Evolutionary conservation across 2,329 filamentous ascomycete genomes (phyloP).

Genomic region (Scedosporium aurantiacum): DNA sequence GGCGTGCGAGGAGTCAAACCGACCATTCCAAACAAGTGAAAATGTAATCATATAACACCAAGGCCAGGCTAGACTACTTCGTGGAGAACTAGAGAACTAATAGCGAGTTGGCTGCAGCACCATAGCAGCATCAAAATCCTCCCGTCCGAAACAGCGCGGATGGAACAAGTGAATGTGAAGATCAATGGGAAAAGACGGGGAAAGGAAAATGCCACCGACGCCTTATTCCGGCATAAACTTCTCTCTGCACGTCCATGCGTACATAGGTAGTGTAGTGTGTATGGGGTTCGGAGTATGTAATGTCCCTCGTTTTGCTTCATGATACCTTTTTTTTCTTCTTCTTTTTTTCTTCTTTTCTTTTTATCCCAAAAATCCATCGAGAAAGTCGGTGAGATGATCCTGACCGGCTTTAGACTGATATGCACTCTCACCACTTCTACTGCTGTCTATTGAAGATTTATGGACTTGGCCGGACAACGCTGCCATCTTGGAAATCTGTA

Average conservation of each 20-base stretch:
- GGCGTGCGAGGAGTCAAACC: background rate
- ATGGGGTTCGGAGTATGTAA: background rate
- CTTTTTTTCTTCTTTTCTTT: no score
- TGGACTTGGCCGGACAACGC: no score
- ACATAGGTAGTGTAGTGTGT: no score
- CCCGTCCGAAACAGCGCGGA: background rate
- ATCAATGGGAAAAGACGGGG: background rate
- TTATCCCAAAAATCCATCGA: background rate
- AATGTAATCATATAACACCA: background rate
- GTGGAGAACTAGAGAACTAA: background rate
- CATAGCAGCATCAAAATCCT: background rate
- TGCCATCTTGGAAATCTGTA: no score
- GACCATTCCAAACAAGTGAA: background rate
- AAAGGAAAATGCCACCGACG: background rate
- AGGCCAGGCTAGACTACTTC: background rate
- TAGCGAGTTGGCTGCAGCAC: background rate
- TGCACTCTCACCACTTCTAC: no score
- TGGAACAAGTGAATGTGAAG: no score
- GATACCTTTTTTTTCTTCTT: no score
- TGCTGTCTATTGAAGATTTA: no score
- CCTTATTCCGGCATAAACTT: background rate
- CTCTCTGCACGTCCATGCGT: background rate
- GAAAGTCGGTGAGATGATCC: background rate
- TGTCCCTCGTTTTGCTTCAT: background rate
- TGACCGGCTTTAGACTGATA: background rate